phyloP scores from a whole-genome alignment of 2,329 filamentous ascomycete species.

The Epichloe festucae region DNA sequence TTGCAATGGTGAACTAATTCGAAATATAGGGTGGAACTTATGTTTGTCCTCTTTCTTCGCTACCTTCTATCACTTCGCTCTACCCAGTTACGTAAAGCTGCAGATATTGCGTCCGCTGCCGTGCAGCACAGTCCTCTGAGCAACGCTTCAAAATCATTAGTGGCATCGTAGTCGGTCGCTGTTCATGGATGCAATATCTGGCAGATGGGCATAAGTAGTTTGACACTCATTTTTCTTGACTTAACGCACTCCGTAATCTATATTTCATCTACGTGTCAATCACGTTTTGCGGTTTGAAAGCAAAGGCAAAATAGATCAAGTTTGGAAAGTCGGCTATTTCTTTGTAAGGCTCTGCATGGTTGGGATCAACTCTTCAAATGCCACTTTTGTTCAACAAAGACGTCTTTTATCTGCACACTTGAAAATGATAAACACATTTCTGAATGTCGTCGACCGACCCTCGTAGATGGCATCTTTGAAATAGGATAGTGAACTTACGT shows the following conservation, averaged over 20 bases:
- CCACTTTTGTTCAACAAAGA: no score
- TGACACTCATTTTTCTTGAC: neutral
- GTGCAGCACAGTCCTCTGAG: conserved; percentile 29
- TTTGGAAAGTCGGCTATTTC: no score
- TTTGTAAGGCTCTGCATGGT: no score
- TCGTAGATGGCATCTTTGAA: no score
- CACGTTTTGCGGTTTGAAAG: neutral
- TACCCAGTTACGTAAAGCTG: conserved; percentile 55
- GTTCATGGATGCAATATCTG: neutral
- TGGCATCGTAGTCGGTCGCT: conserved; percentile 5
- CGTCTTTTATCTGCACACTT: no score
- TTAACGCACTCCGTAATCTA: neutral
- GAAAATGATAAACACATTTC: no score
- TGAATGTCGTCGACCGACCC: no score
- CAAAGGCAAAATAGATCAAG: neutral
- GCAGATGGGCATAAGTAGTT: neutral
- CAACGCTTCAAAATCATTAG: conserved; percentile 17
- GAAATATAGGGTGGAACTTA: conserved; percentile 58
- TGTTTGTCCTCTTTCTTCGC: conserved; percentile 76
- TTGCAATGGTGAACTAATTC: conserved; percentile 9
- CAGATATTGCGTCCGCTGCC: conserved; percentile 44
- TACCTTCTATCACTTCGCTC: conserved; percentile 62
- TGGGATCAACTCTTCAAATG: no score
- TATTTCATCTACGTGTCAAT: neutral
- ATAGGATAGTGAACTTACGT: no score